These are phyloP conservation scores for Trebouxia gelatinosa DNA, from an alignment of 163 green algal genomes.

Conservation along the genomic window DNA sequence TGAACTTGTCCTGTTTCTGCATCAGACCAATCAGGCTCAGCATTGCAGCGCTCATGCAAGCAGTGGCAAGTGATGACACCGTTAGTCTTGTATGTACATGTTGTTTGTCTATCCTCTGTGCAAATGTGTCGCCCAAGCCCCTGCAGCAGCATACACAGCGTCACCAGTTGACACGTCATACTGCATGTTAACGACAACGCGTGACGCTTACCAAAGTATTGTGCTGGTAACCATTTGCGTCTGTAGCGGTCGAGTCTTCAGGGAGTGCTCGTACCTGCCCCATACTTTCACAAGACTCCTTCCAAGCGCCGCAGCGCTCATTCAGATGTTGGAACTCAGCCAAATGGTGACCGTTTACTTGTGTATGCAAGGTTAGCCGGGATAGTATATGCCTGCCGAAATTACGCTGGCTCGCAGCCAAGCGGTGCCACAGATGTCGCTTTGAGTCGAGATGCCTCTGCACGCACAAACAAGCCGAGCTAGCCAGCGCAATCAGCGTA, in stretches of 20 bases:
- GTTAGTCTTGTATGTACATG: neutral
- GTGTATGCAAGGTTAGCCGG: too few species aligned
- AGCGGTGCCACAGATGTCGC: too few species aligned
- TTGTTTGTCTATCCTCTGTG: slow-evolving; percentile 23
- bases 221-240: slow-evolving; percentile 36
- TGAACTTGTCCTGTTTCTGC: slow-evolving; percentile 10
- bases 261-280: slow-evolving; percentile 21
- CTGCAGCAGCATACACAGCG: neutral
- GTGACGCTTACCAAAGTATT: slow-evolving; percentile 25
- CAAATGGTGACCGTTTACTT: too few species aligned
- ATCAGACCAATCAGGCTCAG: too few species aligned
- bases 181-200: neutral
- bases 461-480: too few species aligned
- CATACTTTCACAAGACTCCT: slow-evolving; percentile 17
- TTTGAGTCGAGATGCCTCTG: too few species aligned
- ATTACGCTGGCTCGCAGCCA: too few species aligned
- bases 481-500: too few species aligned
- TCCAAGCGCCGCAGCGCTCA: slow-evolving; percentile 7
- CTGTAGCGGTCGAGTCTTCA: slow-evolving; percentile 8
- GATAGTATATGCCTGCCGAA: too few species aligned
- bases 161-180: neutral
- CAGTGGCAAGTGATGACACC: too few species aligned
- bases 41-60: too few species aligned
- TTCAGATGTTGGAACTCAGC: too few species aligned
- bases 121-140: slow-evolving; percentile 25